Base-by-base conservation (phyloP, 129 eudicot species). In the Escallonia rubra region DNA sequence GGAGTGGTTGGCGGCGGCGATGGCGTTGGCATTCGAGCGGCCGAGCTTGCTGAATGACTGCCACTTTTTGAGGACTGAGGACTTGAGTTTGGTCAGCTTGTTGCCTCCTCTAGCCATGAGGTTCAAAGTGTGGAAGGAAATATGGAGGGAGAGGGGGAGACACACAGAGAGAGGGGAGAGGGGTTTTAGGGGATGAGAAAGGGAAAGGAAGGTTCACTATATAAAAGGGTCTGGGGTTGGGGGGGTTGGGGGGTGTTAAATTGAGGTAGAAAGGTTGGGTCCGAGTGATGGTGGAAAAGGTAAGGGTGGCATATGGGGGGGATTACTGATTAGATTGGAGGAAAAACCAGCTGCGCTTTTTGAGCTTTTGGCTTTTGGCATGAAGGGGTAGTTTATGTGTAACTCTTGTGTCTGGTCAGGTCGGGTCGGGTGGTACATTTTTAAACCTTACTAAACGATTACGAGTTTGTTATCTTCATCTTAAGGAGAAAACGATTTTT, bases 51-150 rank as follows among this genome's bases (percentile, higher is more conserved):
- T 67, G 66, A 86, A 80, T 4, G 94, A 87, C 43, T 87, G 86
- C 94, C 81, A 77, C 63, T 80, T 86, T 76, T 80, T 86, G 4
- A 86, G 72, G 54, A 83, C 82, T 23, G 34, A 23, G 5, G 94
- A 86, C 48, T 83, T 86, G 60, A 86, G 73, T 55, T 86, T 86
- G 9, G 86, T 83, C 40, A 86, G 78, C 71, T 78, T 86, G 34
- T 23, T 23, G 7, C 82, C 78, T 15, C 80, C 82, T 61, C 76
- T 82, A 4, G 80, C 71, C 92, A 86, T 86, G 48, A 2, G 2
- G 41, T 12, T 16, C 4, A 3, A 1, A 10, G 50, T 41, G 41
- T 39, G 23, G 5, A 8, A 0, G 51, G 40, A 41, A 44, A 16
- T 7, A 13, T 34, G 64, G 52, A 44, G 64, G 43, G 63, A 48